Evolutionary conservation across 2,329 filamentous ascomycete genomes (phyloP), one percentile per base, ranked within the genome.

Genomic region (Penicillium sp.): DNA sequence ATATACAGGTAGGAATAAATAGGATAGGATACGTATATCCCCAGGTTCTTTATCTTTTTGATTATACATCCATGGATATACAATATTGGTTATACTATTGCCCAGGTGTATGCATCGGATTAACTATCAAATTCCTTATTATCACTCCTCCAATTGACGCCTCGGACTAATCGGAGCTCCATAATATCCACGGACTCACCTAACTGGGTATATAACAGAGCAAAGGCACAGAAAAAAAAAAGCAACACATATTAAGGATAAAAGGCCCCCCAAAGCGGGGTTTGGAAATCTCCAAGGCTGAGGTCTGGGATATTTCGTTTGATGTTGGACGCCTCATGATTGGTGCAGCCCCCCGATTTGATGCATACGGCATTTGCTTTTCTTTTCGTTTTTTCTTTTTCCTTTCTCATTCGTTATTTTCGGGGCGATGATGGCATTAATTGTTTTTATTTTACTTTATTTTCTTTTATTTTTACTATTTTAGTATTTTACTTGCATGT

Each of bases 221-320:
- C 10, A 31, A 31, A 33, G 31, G 31, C 31, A 15, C 31, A 1
- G 5, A 21, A 44, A 7, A 3, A 19, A 21, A 10, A 21, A 8
- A 19, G 8, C 25, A 23, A 49, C 6, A 25, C 21, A 27, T 39
- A 12, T 12, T 4, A 1, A 19, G 33, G 52, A 12, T 31, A 43
- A 55, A 44, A 29, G 47, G 47, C 13, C 31, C 12, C 29, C 31
- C 13, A 43, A 51, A 51, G 53, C 53, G 53, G 53, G 53, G 53
- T 55, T 55, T 53, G 50, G 1, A n/a, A 15, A n/a, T n/a, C 10
- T 49, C 44, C 53, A 51, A 38, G 53, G 45, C 53, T 55, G 45
- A 50, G 15, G 39, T 10, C 6, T 21, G 4, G 21, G 39, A 48
- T 17, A 23, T 29, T 17, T 39, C 44, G 42, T 55, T 55, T 29